These are phyloP conservation scores for Tetraselmis chui DNA, from an alignment of 139 green algal genomes.

Conservation along the genomic window DNA sequence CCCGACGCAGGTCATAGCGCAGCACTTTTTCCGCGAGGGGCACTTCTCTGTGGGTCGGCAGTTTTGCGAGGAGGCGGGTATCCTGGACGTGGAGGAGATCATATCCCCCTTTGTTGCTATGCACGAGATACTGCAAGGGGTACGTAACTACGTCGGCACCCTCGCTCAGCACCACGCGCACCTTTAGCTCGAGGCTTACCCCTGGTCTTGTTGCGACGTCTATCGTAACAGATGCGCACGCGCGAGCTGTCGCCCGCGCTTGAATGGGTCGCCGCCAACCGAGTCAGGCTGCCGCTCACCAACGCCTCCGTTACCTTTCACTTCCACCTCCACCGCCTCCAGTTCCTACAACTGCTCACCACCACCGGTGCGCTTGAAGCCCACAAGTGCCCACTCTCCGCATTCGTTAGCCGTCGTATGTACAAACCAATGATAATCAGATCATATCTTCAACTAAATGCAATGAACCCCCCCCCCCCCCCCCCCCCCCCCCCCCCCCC, in stretches of 20 bases:
- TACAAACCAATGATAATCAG: too few species aligned
- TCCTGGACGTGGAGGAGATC: conserved; percentile 40
- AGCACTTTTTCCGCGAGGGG: conserved; percentile 85
- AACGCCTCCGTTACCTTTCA: conserved; percentile 51
- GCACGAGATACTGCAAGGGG: conserved; percentile 69
- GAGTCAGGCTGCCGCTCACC: conserved; percentile 26
- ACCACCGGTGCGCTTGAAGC: conserved; percentile 29
- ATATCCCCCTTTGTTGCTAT: conserved; percentile 62
- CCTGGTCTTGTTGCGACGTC: too few species aligned
- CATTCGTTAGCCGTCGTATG: too few species aligned
- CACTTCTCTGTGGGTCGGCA: conserved; percentile 70
- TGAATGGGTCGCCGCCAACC: conserved; percentile 67
- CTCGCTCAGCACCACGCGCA: too few species aligned
- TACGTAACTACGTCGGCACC: too few species aligned
- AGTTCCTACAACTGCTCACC: conserved; percentile 69
- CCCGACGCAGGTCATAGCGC: conserved; percentile 60
- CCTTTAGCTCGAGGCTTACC: too few species aligned
- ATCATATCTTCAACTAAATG: too few species aligned
- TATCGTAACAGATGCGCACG: conserved; percentile 40
- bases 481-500: too few species aligned
- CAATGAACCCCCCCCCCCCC: neutral
- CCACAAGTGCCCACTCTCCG: too few species aligned
- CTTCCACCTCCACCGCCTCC: conserved; percentile 77
- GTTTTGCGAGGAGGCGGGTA: conserved; percentile 67
- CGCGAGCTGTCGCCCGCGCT: conserved; percentile 69